Conservation (phyloP, 2,329 filamentous ascomycete genomes). For the Aspergillus melleus region DNA sequence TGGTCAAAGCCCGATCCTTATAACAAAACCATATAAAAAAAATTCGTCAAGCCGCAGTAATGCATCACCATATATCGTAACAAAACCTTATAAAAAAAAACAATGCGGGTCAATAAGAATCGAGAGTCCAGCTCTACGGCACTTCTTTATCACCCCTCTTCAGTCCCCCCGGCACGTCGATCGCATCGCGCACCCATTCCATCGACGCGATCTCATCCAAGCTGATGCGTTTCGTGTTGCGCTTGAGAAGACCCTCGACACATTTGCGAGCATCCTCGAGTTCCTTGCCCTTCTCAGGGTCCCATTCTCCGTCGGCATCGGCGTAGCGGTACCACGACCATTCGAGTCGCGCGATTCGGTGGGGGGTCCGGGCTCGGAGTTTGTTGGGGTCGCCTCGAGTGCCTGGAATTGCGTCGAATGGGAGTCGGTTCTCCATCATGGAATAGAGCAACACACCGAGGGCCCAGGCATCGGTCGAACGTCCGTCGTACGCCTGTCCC, state of each 20-base stretch:
- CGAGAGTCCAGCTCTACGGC: slow-evolving; percentile 37
- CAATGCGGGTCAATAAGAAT: slow-evolving; percentile 2
- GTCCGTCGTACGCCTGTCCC: slow-evolving; percentile 91
- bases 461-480: slow-evolving; percentile 90
- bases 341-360: slow-evolving; percentile 92
- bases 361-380: slow-evolving; percentile 78
- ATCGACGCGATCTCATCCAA: slow-evolving; percentile 70
- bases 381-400: slow-evolving; percentile 70
- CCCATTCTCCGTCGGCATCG: slow-evolving; percentile 83
- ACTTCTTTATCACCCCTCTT: slow-evolving; percentile 55
- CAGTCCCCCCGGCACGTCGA: slow-evolving; percentile 64
- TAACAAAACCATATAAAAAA: slow-evolving; percentile 10
- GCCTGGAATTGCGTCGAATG: slow-evolving; percentile 85
- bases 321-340: slow-evolving; percentile 93
- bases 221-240: slow-evolving; percentile 75
- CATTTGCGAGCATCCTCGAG: slow-evolving; percentile 75
- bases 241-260: slow-evolving; percentile 80
- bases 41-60: slow-evolving; percentile 1
- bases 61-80: slow-evolving; percentile 13
- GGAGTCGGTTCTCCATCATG: slow-evolving; percentile 85
- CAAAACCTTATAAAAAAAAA: not conserved
- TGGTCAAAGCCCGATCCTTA: slow-evolving; percentile 10
- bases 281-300: slow-evolving; percentile 63
- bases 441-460: slow-evolving; percentile 91
- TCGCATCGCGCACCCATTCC: slow-evolving; percentile 75